These are phyloP conservation scores for Boletus pseudo-olivaceus DNA, from an alignment of 768 basidiomycete genomes.

Conservation along the genomic window DNA sequence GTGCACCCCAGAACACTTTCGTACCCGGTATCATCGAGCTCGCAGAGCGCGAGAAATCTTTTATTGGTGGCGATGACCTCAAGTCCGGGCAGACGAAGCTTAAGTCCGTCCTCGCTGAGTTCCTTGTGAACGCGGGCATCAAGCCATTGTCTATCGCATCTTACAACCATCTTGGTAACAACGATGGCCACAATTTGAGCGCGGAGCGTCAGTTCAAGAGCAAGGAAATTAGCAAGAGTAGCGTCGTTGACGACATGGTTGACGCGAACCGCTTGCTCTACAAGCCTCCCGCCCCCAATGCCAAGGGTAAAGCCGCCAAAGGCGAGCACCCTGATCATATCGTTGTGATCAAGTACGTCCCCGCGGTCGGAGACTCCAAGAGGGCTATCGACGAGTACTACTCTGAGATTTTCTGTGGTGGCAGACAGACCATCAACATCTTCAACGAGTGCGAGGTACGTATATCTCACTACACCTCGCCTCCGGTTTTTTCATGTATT, in stretches of 20 bases:
- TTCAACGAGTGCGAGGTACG: constrained; percentile 95
- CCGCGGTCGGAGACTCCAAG: constrained; percentile 96
- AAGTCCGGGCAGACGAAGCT: constrained; percentile 98
- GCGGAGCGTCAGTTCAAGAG: constrained; percentile 92
- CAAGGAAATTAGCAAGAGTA: constrained; percentile 98
- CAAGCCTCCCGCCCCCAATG: constrained; percentile 67
- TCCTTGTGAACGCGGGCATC: constrained; percentile 98
- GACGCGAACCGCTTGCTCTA: constrained; percentile 84
- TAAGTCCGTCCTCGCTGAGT: constrained; percentile 96
- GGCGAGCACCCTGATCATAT: constrained; percentile 98
- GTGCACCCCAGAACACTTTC: constrained; percentile 98
- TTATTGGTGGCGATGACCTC: constrained; percentile 97
- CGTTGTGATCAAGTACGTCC: constrained; percentile 96
- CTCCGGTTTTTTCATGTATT: background rate
- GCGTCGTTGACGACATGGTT: constrained; percentile 98
- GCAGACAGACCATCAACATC: constrained; percentile 89
- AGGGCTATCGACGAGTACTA: constrained; percentile 99
- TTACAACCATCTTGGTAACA: constrained; percentile 99
- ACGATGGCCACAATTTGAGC: constrained; percentile 90
- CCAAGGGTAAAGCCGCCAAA: constrained; percentile 59
- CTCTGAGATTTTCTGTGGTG: constrained; percentile 96
- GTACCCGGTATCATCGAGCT: constrained; percentile 93
- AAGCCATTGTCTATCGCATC: constrained; percentile 96
- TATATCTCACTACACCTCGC: background rate
- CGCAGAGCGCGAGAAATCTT: constrained; percentile 82